Conservation (phyloP, 2,329 filamentous ascomycete genomes). For the Acarospora socialis region DNA sequence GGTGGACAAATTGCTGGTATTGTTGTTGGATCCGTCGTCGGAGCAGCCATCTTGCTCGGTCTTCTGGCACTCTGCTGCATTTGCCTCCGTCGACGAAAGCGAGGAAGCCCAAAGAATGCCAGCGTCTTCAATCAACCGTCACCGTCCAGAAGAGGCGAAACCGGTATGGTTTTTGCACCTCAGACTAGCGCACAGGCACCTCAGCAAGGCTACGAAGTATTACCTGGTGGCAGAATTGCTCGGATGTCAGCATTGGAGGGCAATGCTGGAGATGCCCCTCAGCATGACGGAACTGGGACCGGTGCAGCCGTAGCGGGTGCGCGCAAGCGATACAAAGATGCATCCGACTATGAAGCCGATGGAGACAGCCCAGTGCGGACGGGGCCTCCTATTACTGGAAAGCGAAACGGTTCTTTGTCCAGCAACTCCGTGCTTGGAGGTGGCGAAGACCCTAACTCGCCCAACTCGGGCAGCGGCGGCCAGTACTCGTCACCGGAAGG, state of each 20-base stretch:
- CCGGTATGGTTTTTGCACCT: constrained; percentile 29
- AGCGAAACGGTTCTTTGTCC: constrained; percentile 77
- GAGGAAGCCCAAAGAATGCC: constrained; percentile 47
- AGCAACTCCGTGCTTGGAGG: constrained; percentile 61
- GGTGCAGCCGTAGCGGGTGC: constrained; percentile 35
- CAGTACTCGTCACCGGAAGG: constrained; percentile 76
- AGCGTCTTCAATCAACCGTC: constrained; percentile 85
- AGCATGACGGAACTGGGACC: constrained; percentile 31
- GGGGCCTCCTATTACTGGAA: constrained; percentile 34
- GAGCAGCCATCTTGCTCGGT: constrained; percentile 52
- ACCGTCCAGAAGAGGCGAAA: constrained; percentile 37
- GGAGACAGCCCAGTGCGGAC: constrained; percentile 54
- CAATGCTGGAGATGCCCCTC: constrained; percentile 48
- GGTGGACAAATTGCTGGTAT: constrained; percentile 87
- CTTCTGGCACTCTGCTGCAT: constrained; percentile 48
- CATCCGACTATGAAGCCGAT: constrained; percentile 51
- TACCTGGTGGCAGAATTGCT: constrained; percentile 79
- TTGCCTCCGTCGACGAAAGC: constrained; percentile 41
- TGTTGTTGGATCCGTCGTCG: constrained; percentile 65
- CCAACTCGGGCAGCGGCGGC: constrained; percentile 48
- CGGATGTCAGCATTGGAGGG: constrained; percentile 90
- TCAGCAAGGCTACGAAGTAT: constrained; percentile 50
- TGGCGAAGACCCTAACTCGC: constrained; percentile 58
- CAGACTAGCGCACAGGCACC: constrained; percentile 16
- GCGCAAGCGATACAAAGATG: constrained; percentile 34